Evolutionary conservation across 106 monocot genomes (phyloP).

Genomic region (Gastrodia elata): DNA sequence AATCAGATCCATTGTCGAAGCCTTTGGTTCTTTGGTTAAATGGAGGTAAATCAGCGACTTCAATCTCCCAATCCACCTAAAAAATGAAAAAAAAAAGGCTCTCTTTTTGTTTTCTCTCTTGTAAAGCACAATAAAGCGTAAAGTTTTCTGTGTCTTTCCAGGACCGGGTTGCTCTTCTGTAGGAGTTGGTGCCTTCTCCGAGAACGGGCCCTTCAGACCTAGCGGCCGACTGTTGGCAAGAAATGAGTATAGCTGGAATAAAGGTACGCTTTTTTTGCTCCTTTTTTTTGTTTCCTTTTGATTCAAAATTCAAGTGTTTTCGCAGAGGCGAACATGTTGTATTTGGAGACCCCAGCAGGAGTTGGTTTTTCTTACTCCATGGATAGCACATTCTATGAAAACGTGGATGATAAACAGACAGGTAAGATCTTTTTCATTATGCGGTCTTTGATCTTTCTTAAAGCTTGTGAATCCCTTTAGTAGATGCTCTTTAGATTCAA

Average conservation of each 20-base stretch:
- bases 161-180: slow-evolving; percentile 97
- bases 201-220: slow-evolving; percentile 97
- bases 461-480: not conserved
- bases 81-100: not conserved
- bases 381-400: slow-evolving; percentile 15
- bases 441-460: not conserved
- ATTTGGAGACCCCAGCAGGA: slow-evolving; percentile 28
- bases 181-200: slow-evolving; percentile 98
- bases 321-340: slow-evolving; percentile 23
- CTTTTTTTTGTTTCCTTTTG: slow-evolving; percentile 3
- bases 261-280: slow-evolving; percentile 29
- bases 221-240: slow-evolving; percentile 57
- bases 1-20: slow-evolving; percentile 55
- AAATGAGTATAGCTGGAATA: slow-evolving; percentile 98
- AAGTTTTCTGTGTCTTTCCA: slow-evolving; percentile 19
- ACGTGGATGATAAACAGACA: slow-evolving; percentile 17
- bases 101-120: not conserved
- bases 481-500: slow-evolving; percentile 4
- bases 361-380: slow-evolving; percentile 26
- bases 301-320: not conserved
- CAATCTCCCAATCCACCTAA: not conserved
- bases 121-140: not conserved
- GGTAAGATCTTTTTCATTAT: slow-evolving; percentile 6
- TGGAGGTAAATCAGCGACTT: slow-evolving; percentile 48
- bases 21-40: slow-evolving; percentile 96